These are phyloP conservation scores for Lignosus rhinocerotis DNA, from an alignment of 1,284 basidiomycete species.

Conservation along the genomic window DNA sequence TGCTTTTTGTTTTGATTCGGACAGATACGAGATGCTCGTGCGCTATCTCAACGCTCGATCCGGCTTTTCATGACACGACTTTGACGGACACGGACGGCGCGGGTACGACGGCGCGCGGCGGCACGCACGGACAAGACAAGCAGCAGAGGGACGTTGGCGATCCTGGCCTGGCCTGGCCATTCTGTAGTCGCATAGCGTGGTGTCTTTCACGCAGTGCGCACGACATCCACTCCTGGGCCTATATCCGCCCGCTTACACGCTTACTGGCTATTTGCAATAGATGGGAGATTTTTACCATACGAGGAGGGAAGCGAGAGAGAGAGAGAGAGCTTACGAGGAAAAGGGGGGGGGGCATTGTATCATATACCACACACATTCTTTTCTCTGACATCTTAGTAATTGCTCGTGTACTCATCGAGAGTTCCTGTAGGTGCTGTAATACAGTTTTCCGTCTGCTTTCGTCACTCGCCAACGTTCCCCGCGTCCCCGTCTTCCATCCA, in stretches of 20 bases:
- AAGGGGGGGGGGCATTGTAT: slow-evolving; percentile 15
- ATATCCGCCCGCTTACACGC: not conserved
- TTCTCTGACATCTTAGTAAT: slow-evolving; percentile 11
- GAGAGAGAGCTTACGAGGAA: not conserved
- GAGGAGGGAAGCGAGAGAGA: not conserved
- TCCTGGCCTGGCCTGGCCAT: not conserved
- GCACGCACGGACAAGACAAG: not conserved
- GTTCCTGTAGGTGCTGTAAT: slow-evolving; percentile 7
- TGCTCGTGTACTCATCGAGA: slow-evolving; percentile 17
- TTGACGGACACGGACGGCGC: not conserved
- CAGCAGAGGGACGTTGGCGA: slow-evolving; percentile 1
- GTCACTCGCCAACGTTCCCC: not conserved
- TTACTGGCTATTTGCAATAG: not conserved
- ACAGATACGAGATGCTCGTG: slow-evolving; percentile 69
- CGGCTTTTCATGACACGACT: slow-evolving; percentile 21
- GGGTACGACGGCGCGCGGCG: not conserved
- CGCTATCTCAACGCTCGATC: slow-evolving; percentile 44
- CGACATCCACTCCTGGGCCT: not conserved
- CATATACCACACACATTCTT: slow-evolving; percentile 24
- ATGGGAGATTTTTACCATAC: not conserved
- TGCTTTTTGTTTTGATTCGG: not conserved
- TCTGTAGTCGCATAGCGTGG: not conserved
- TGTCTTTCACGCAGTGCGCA: no score
- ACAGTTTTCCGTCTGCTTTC: not conserved
- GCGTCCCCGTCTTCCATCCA: no score